A percentile compares a stretch with the other conserved stretches of the same genome.
Conservation (phyloP, 805 yeast genomes). For the Metschnikowia cubensis region DNA sequence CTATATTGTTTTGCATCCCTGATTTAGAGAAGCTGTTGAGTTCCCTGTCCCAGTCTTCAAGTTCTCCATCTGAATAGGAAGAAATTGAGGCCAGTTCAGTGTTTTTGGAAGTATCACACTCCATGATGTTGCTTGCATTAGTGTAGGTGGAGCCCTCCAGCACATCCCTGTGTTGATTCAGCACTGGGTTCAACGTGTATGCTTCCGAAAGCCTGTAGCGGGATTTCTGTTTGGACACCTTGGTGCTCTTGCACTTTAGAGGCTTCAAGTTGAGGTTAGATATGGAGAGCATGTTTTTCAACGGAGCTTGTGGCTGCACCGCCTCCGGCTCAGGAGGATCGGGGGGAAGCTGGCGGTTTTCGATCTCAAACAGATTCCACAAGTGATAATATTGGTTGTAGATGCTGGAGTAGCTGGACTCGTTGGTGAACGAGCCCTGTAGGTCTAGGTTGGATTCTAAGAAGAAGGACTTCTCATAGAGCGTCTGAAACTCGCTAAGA, state of each 20-base stretch:
- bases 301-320: background rate
- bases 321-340: background rate
- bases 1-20: background rate
- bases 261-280: conserved; percentile 39
- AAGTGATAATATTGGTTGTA: conserved; percentile 27
- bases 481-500: conserved; percentile 25
- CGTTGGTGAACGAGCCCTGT: conserved; percentile 33
- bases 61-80: background rate
- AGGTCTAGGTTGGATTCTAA: conserved; percentile 31
- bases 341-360: conserved; percentile 4
- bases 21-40: background rate
- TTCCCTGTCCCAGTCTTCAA: background rate
- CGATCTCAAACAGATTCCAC: conserved; percentile 15
- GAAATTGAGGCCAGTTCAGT: conserved; percentile 2
- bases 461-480: conserved; percentile 30
- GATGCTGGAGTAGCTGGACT: conserved; percentile 27
- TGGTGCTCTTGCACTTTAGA: conserved; percentile 29
- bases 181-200: conserved; percentile 36
- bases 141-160: conserved; percentile 16
- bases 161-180: conserved; percentile 12
- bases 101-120: background rate
- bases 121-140: conserved; percentile 14
- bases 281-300: conserved; percentile 25
- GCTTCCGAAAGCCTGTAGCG: conserved; percentile 36
- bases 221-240: conserved; percentile 39